phyloP scores from a whole-genome alignment of 306 rosid genomes.

The Lotus japonicus region DNA sequence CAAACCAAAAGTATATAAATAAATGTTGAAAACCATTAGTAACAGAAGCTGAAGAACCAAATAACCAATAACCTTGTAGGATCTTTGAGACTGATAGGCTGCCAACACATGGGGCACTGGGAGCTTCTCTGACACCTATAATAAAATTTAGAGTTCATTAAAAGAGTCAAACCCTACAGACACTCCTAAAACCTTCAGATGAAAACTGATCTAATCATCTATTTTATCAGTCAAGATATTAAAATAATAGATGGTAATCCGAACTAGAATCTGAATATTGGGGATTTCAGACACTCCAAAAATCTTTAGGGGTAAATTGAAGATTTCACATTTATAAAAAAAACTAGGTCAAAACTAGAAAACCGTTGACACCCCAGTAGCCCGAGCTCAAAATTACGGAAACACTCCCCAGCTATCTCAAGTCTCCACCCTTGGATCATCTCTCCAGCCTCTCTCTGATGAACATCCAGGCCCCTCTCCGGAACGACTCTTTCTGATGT shows the following conservation, averaged over 20 bases:
- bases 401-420: too few relatives aligned
- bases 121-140: slow-evolving; percentile 97
- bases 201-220: background rate
- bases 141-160: slow-evolving; percentile 6
- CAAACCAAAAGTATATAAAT: slow-evolving; percentile 6
- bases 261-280: too few relatives aligned
- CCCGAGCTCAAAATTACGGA: too few relatives aligned
- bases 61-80: slow-evolving; percentile 61
- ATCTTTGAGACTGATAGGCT: slow-evolving; percentile 87
- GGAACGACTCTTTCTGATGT: too few relatives aligned
- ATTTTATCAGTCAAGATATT: background rate
- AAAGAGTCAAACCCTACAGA: background rate
- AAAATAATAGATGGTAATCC: background rate
- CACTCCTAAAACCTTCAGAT: slow-evolving; percentile 4
- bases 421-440: too few relatives aligned
- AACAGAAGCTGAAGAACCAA: background rate
- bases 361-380: too few relatives aligned
- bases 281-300: too few relatives aligned
- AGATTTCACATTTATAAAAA: too few relatives aligned
- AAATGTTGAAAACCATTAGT: slow-evolving; percentile 3
- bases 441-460: too few relatives aligned
- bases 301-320: too few relatives aligned
- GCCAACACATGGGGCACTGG: slow-evolving; percentile 99
- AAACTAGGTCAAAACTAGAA: too few relatives aligned
- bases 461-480: too few relatives aligned